A percentile compares a stretch with the other conserved stretches of the same genome.
phyloP scores from a whole-genome alignment of 352 stramenopile species.

The Globisporangium yorkense region DNA sequence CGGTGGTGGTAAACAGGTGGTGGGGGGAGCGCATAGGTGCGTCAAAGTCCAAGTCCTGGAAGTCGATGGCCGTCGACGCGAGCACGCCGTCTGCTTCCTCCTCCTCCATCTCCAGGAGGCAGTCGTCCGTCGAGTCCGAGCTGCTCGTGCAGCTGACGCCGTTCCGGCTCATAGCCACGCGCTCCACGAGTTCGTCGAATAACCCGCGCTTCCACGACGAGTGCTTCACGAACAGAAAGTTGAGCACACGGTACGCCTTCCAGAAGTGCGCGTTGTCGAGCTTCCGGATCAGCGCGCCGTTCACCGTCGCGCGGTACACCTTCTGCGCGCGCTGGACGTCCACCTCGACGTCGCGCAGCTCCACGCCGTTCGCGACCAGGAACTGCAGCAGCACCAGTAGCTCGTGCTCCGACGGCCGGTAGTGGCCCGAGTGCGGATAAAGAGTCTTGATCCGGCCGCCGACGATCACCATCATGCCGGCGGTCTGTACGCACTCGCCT shows the following conservation, averaged over 20 bases:
- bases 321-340: conserved; percentile 96
- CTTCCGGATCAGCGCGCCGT: conserved; percentile 69
- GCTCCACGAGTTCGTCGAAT: conserved; percentile 78
- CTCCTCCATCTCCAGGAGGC: conserved; percentile 46
- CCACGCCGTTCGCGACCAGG: conserved; percentile 87
- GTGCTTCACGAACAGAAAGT: conserved; percentile 77
- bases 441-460: conserved; percentile 90
- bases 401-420: conserved; percentile 94
- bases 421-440: conserved; percentile 97
- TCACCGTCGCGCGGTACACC: conserved; percentile 85
- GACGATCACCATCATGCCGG: conserved; percentile 94
- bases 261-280: conserved; percentile 85
- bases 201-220: conserved; percentile 64
- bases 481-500: conserved; percentile 94
- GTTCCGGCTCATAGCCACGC: conserved; percentile 46
- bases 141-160: conserved; percentile 27
- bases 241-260: conserved; percentile 65
- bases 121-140: conserved; percentile 33
- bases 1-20: conserved; percentile 6
- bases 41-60: conserved; percentile 11
- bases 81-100: conserved; percentile 23
- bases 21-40: too few species aligned
- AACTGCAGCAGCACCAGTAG: conserved; percentile 93
- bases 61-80: conserved; percentile 15
- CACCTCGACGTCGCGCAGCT: conserved; percentile 88